Evolutionary conservation across 1,284 basidiomycete species (phyloP).

Genomic region (Veloporphyrellus conicus): DNA sequence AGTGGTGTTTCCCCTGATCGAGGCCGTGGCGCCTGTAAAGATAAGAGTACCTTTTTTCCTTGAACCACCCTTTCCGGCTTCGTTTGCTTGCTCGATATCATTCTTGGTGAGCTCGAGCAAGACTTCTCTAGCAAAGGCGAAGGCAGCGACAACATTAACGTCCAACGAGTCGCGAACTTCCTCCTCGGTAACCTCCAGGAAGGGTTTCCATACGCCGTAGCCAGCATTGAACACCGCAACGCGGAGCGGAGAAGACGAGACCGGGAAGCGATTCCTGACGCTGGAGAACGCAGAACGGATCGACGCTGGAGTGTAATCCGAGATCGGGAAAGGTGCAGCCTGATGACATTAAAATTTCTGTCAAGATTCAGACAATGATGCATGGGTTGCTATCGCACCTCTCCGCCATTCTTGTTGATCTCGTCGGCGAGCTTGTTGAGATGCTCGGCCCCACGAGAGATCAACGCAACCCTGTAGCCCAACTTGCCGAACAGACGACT

Average conservation of each 20-base stretch:
- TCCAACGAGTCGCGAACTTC: slow-evolving; percentile 51
- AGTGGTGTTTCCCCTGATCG: slow-evolving; percentile 56
- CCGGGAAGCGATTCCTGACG: slow-evolving; percentile 51
- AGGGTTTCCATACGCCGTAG: slow-evolving; percentile 57
- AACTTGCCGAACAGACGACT: slow-evolving; percentile 61
- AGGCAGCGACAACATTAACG: slow-evolving; percentile 57
- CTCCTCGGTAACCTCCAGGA: slow-evolving; percentile 61
- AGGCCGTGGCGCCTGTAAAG: slow-evolving; percentile 76
- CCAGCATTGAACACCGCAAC: slow-evolving; percentile 67
- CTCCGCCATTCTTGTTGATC: slow-evolving; percentile 55
- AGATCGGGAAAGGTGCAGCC: slow-evolving; percentile 59
- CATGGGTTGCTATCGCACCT: slow-evolving; percentile 36
- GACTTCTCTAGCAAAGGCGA: slow-evolving; percentile 63
- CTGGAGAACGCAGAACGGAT: slow-evolving; percentile 52
- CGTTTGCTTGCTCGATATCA: slow-evolving; percentile 37
- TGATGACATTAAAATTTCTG: slow-evolving; percentile 23
- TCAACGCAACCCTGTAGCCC: slow-evolving; percentile 66
- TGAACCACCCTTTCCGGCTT: slow-evolving; percentile 35
- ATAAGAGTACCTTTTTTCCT: slow-evolving; percentile 64
- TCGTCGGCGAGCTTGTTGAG: slow-evolving; percentile 53
- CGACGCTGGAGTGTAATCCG: slow-evolving; percentile 51
- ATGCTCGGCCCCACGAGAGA: slow-evolving; percentile 56
- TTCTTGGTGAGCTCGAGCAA: slow-evolving; percentile 63
- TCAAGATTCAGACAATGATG: not conserved
- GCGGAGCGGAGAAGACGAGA: slow-evolving; percentile 46